phyloP scores from a whole-genome alignment of 306 rosid genomes.

The Malus fusca region DNA sequence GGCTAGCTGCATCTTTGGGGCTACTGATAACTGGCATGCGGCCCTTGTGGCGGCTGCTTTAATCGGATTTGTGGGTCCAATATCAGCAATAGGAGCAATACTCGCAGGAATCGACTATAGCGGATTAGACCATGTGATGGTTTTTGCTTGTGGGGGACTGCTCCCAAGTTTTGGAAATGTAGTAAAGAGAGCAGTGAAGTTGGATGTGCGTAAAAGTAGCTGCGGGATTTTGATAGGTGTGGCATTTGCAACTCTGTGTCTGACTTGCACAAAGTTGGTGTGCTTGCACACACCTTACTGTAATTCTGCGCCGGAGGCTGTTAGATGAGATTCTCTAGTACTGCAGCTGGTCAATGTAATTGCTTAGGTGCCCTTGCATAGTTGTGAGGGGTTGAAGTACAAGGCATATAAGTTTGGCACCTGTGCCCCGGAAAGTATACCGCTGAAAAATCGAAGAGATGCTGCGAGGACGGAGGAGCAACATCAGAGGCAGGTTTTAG shows the following conservation, averaged over 20 bases:
- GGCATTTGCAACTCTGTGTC: constrained; percentile 60
- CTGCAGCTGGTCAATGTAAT: constrained; percentile 7
- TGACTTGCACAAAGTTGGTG: constrained; percentile 88
- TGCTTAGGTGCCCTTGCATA: neutral
- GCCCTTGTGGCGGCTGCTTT: constrained; percentile 85
- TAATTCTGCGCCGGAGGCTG: constrained; percentile 98
- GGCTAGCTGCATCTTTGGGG: constrained; percentile 93
- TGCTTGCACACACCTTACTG: constrained; percentile 99
- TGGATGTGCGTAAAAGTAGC: constrained; percentile 62
- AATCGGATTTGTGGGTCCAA: constrained; percentile 80
- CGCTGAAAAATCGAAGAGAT: neutral
- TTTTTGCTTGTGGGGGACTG: constrained; percentile 85
- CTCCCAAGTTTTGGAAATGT: constrained; percentile 69
- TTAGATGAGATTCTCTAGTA: constrained; percentile 40
- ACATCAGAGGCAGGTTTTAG: neutral
- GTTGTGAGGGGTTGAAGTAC: neutral
- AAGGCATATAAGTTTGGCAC: neutral
- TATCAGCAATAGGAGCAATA: constrained; percentile 92
- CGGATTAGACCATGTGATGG: constrained; percentile 92
- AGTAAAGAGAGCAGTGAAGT: constrained; percentile 55
- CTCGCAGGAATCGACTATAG: constrained; percentile 91
- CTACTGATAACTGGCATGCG: constrained; percentile 90
- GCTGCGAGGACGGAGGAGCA: neutral
- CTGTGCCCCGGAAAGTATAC: neutral
- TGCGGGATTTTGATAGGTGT: constrained; percentile 65